Percentiles rank a stretch among this genome's conserved stretches.
Evolutionary conservation across 805 yeast genomes (phyloP).

Genomic region (Cyberlindnera amylophila): DNA sequence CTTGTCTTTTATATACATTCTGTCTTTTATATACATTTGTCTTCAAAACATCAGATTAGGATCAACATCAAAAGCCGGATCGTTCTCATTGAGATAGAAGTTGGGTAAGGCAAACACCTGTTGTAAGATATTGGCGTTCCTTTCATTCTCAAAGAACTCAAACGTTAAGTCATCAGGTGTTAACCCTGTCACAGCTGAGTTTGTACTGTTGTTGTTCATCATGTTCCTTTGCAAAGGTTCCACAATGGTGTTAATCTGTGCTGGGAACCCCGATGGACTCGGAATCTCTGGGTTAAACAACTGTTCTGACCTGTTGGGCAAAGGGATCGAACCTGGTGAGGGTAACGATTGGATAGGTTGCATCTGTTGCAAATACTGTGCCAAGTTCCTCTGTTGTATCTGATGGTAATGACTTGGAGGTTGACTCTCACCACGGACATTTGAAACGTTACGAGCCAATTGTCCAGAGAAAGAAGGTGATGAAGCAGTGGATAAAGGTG

Average conservation of each 20-base stretch:
- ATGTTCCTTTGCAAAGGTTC: not conserved
- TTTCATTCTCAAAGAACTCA: conserved; percentile 14
- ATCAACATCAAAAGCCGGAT: conserved; percentile 1
- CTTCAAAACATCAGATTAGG: conserved; percentile 12
- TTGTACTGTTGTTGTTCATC: not conserved
- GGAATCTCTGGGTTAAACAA: no score
- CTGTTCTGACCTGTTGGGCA: no score
- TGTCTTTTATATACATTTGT: no score
- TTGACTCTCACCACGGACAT: not conserved
- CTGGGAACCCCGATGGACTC: no score
- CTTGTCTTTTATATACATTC: no score
- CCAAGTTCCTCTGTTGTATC: no score
- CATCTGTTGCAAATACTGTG: no score
- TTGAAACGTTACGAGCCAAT: not conserved
- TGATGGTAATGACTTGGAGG: no score
- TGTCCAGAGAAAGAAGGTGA: not conserved
- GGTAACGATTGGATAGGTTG: no score
- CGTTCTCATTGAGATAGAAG: conserved; percentile 14
- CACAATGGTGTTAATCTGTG: no score
- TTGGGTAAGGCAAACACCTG: conserved; percentile 17
- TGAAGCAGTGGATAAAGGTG: not conserved
- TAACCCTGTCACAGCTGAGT: not conserved
- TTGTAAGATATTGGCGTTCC: conserved; percentile 13
- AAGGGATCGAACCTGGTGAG: no score
- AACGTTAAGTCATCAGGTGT: conserved; percentile 1